A percentile compares a stretch with the other conserved stretches of the same genome.
Evolutionary conservation across 768 basidiomycete genomes (phyloP).

Genomic region (Calvatia gigantea): DNA sequence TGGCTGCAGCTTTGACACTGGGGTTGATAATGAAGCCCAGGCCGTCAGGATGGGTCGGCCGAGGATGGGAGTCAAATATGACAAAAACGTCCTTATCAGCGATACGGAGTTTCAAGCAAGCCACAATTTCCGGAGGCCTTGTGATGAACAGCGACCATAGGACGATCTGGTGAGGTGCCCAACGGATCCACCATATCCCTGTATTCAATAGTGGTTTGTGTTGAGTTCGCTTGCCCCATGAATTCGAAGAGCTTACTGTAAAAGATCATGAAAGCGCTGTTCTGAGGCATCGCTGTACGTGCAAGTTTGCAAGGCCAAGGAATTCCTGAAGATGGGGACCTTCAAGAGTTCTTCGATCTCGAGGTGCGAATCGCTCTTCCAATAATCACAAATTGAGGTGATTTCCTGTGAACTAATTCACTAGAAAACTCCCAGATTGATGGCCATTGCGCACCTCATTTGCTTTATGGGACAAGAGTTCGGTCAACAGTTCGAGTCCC

Average conservation of each 20-base stretch:
- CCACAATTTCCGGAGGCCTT: conserved; percentile 67
- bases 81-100: conserved; percentile 40
- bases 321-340: conserved; percentile 22
- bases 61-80: conserved; percentile 67
- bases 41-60: conserved; percentile 55
- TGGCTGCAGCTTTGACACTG: conserved; percentile 39
- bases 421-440: background rate
- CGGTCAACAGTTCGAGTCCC: conserved; percentile 3
- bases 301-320: conserved; percentile 54
- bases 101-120: conserved; percentile 40
- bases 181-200: conserved; percentile 28
- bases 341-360: conserved; percentile 11
- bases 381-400: conserved; percentile 50
- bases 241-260: conserved; percentile 21
- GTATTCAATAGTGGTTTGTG: background rate
- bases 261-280: conserved; percentile 25
- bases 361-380: conserved; percentile 29
- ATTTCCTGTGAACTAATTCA: conserved; percentile 39
- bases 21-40: conserved; percentile 55
- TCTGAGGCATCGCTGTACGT: conserved; percentile 24
- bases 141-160: conserved; percentile 54
- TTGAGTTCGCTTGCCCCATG: background rate
- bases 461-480: conserved; percentile 11
- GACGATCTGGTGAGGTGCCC: conserved; percentile 14
- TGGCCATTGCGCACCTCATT: conserved; percentile 10